Evolutionary conservation across 2,329 filamentous ascomycete genomes (phyloP).

Genomic region (Colletotrichum eremochloae): DNA sequence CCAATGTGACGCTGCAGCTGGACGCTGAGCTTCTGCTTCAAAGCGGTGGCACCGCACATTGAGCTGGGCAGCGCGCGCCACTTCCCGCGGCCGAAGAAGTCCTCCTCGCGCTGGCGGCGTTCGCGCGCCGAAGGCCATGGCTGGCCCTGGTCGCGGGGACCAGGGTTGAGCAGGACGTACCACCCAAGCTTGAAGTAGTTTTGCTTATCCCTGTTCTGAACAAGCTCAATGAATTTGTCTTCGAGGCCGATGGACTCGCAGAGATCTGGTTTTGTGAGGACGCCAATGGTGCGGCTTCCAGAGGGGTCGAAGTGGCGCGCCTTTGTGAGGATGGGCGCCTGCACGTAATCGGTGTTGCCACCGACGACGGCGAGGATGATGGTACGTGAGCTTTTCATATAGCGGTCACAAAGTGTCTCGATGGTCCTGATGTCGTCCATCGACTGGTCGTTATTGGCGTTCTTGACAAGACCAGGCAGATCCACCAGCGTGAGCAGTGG

Average conservation of each 20-base stretch:
- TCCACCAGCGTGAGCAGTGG: constrained; percentile 73
- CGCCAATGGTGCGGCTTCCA: constrained; percentile 64
- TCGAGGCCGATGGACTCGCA: constrained; percentile 66
- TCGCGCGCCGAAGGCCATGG: constrained; percentile 59
- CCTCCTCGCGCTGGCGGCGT: constrained; percentile 57
- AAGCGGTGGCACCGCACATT: constrained; percentile 61
- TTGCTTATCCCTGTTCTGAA: constrained; percentile 63
- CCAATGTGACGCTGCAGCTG: constrained; percentile 67
- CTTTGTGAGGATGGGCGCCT: constrained; percentile 65
- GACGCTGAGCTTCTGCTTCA: constrained; percentile 63
- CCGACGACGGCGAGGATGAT: constrained; percentile 69
- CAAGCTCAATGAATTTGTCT: constrained; percentile 67
- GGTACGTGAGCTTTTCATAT: constrained; percentile 68
- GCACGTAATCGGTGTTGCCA: constrained; percentile 68
- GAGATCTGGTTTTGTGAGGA: constrained; percentile 66
- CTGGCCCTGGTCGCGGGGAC: constrained; percentile 58
- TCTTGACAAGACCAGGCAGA: constrained; percentile 69
- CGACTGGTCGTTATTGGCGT: constrained; percentile 66
- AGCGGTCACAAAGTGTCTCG: constrained; percentile 63
- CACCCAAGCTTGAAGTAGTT: constrained; percentile 66
- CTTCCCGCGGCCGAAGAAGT: constrained; percentile 64
- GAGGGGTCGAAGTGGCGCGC: constrained; percentile 64
- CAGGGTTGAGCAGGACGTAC: constrained; percentile 66
- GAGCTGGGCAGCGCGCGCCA: constrained; percentile 62
- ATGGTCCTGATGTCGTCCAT: constrained; percentile 66